Conservation (phyloP, 768 basidiomycete species). For the Leucosporidium creatinivorum region DNA sequence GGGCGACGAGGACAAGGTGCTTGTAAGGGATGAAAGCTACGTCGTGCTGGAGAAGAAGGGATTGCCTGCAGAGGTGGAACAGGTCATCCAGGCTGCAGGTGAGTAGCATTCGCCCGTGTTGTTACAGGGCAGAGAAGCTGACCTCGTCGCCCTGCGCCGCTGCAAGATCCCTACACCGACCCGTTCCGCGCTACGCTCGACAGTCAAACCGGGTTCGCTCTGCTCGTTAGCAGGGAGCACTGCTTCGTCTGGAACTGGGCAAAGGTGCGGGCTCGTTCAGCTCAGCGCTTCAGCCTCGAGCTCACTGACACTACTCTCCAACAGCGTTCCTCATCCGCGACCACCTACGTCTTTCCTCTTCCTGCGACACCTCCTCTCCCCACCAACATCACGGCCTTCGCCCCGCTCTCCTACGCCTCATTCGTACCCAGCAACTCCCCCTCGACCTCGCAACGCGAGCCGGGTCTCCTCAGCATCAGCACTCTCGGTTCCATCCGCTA, state of each 20-base stretch:
- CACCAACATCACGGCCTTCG: conserved; percentile 21
- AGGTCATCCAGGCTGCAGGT: conserved; percentile 21
- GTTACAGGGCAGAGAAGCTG: not conserved
- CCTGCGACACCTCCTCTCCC: conserved; percentile 30
- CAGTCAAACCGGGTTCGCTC: conserved; percentile 38
- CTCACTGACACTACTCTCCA: not conserved
- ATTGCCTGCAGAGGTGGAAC: conserved; percentile 24
- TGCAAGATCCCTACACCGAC: conserved; percentile 21
- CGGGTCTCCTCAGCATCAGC: conserved; percentile 74
- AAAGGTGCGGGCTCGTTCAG: conserved; percentile 27
- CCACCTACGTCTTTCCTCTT: conserved; percentile 40
- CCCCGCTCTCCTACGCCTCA: conserved; percentile 39
- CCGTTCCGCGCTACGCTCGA: conserved; percentile 32
- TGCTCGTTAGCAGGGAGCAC: conserved; percentile 33
- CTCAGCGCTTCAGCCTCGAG: not conserved
- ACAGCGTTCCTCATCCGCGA: conserved; percentile 38
- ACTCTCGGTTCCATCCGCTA: conserved; percentile 65
- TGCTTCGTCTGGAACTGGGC: conserved; percentile 42
- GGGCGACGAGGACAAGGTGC: conserved; percentile 11
- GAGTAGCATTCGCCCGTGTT: not conserved
- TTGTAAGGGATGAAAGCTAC: conserved; percentile 26
- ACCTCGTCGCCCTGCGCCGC: too few species aligned
- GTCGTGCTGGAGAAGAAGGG: conserved; percentile 16
- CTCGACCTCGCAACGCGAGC: conserved; percentile 54
- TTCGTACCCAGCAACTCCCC: conserved; percentile 27